Evolutionary conservation across 148 eudicot species (phyloP), one percentile per base, ranked within the genome.

Genomic region (Tetragonia tetragonoides): DNA sequence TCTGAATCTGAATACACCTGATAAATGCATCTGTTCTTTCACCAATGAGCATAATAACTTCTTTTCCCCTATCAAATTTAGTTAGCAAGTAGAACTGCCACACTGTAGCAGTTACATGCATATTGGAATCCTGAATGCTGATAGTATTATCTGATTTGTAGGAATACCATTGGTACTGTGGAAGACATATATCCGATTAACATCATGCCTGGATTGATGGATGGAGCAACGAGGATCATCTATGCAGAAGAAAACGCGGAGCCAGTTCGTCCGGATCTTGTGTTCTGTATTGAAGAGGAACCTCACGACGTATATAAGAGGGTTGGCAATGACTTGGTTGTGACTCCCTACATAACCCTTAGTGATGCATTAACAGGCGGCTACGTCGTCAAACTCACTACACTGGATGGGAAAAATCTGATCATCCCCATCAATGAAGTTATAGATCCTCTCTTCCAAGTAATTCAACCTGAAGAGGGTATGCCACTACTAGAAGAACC

Each of bases 221-320:
- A 28, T 28, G 34, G 34, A 28, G 69, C 90, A 3, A 87, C 83
- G 77, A 79, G 83, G 75, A 85, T 84, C 12, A 85, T 85, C 85
- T 88, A 84, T 2, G 88, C 34, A 1, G 34, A 28, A 28, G 34
- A 28, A 28, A 88, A 18, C 81, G 85, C 16, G 85, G 84, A 80
- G 12, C 88, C 84, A 39, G 83, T 81, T 49, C 84, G 88, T 0
- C 77, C 87, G 0, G 88, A 87, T 73, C 56, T 85, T n/a, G 70
- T 81, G 4, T 87, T 87, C 81, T 70, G 79, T 10, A 66, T 87
- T 4, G 88, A 87, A 39, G 89, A 87, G 76, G 85, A 87, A 67
- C 86, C 89, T 3, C 89, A 85, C 71, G 75, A 63, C 14, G 79
- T 81, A 54, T 87, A 81, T 84, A 79, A 80, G 7, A 77, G 90